Evolutionary conservation across 2,329 filamentous ascomycete species (phyloP).

Genomic region (Trichoderma aggressivum): DNA sequence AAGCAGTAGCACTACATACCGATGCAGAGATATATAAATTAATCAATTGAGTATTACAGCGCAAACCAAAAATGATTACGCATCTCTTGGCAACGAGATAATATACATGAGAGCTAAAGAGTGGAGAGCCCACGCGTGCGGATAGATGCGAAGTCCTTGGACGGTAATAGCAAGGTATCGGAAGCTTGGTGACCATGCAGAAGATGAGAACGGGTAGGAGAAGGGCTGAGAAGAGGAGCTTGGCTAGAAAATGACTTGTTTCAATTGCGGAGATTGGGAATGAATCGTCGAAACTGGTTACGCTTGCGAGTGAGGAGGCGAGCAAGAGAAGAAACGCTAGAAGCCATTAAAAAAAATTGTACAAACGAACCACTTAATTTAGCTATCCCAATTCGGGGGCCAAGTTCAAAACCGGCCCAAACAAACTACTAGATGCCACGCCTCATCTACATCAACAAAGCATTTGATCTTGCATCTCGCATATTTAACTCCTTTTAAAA

Average conservation of each 20-base stretch:
- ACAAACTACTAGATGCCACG: too few species aligned
- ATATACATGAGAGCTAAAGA: neutral
- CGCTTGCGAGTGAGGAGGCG: neutral
- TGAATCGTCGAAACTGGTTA: neutral
- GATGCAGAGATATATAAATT: neutral
- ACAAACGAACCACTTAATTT: too few species aligned
- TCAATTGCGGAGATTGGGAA: neutral
- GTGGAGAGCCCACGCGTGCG: neutral
- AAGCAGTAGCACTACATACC: neutral
- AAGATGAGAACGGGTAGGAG: neutral
- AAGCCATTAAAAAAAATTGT: too few species aligned
- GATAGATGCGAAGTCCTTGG: neutral
- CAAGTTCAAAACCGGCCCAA: too few species aligned
- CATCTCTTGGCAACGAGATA: neutral
- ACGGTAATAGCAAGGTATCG: neutral
- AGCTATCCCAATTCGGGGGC: too few species aligned
- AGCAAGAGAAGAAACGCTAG: too few species aligned
- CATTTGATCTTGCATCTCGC: too few species aligned
- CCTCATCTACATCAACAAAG: too few species aligned
- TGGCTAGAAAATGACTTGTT: neutral
- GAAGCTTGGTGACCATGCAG: neutral
- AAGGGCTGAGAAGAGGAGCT: neutral
- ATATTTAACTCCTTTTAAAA: too few species aligned
- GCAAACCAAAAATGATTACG: neutral
- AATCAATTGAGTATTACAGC: too few species aligned